Evolutionary conservation across 1,284 basidiomycete genomes (phyloP).

Genomic region (Inonotus hispidus): DNA sequence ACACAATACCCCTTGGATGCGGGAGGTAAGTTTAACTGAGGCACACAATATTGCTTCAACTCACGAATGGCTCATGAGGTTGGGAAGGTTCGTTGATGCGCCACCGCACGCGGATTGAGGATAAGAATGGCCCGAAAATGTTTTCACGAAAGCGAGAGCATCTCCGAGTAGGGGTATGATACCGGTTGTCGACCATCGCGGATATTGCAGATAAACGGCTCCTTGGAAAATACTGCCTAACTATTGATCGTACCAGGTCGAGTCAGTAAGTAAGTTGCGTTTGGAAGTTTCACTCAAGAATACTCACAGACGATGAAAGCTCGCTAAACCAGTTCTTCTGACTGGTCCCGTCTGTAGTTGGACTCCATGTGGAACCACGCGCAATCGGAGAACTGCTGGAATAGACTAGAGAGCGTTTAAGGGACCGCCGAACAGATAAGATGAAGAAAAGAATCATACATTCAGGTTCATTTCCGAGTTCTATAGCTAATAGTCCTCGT

Average conservation of each 20-base stretch:
- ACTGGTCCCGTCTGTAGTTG: slow-evolving; percentile 31
- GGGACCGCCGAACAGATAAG: slow-evolving; percentile 19
- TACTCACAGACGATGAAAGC: slow-evolving; percentile 30
- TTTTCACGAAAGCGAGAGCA: slow-evolving; percentile 32
- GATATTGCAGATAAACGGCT: slow-evolving; percentile 35
- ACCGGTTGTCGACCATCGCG: slow-evolving; percentile 32
- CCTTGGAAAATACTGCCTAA: slow-evolving; percentile 37
- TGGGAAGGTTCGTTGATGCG: slow-evolving; percentile 34
- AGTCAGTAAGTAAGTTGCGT: background rate
- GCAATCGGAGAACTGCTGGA: slow-evolving; percentile 29
- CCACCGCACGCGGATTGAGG: slow-evolving; percentile 41
- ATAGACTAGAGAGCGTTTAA: slow-evolving; percentile 26
- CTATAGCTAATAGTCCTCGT: slow-evolving; percentile 35
- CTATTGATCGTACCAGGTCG: slow-evolving; percentile 18
- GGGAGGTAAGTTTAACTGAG: background rate
- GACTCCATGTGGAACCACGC: slow-evolving; percentile 29
- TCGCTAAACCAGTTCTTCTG: slow-evolving; percentile 35
- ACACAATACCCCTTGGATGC: slow-evolving; percentile 32
- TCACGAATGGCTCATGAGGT: slow-evolving; percentile 39
- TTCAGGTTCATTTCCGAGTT: slow-evolving; percentile 42
- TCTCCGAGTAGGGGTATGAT: slow-evolving; percentile 33
- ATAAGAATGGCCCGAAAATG: slow-evolving; percentile 39
- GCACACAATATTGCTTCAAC: slow-evolving; percentile 13
- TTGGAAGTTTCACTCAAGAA: background rate
- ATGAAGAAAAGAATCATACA: slow-evolving; percentile 26